Conservation (phyloP, 2,329 filamentous ascomycete genomes). For the Ceratocystis diversiconidia region DNA sequence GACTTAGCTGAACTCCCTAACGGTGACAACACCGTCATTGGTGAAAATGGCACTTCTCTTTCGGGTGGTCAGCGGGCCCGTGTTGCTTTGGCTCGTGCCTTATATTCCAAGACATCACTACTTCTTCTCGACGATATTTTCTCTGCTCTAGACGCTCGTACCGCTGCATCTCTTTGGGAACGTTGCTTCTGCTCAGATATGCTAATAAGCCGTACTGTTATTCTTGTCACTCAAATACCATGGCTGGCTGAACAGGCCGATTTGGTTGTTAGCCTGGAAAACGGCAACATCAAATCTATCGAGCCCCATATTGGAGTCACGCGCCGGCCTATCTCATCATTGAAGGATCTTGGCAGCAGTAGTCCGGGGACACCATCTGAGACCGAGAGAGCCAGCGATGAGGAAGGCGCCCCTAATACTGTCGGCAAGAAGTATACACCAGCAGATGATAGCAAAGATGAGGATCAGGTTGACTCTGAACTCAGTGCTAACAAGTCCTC, state of each 20-base stretch:
- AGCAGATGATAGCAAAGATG: background rate
- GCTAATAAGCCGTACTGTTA: constrained; percentile 38
- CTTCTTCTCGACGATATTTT: constrained; percentile 46
- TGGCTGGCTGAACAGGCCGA: constrained; percentile 40
- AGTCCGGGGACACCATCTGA: constrained; percentile 5
- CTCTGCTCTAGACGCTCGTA: constrained; percentile 45
- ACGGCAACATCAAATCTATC: constrained; percentile 29
- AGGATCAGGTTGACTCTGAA: constrained; percentile 18
- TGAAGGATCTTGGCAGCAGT: constrained; percentile 26
- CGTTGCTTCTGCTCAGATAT: constrained; percentile 43
- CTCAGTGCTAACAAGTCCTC: constrained; percentile 17
- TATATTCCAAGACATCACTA: constrained; percentile 42
- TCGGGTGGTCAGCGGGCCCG: constrained; percentile 44
- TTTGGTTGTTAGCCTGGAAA: constrained; percentile 33
- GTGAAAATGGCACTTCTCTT: constrained; percentile 40
- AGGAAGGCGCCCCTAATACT: background rate
- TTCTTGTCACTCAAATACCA: constrained; percentile 43
- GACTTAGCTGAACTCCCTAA: constrained; percentile 38
- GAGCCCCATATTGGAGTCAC: constrained; percentile 34
- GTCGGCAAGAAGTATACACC: background rate
- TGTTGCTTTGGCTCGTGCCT: constrained; percentile 40
- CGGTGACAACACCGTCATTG: constrained; percentile 38
- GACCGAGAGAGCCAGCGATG: background rate
- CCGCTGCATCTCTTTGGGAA: constrained; percentile 41
- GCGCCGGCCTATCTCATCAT: constrained; percentile 23